A percentile compares a stretch with the other conserved stretches of the same genome.
Evolutionary conservation across 2,329 filamentous ascomycete genomes (phyloP).

Genomic region (Sclerotinia glacialis): DNA sequence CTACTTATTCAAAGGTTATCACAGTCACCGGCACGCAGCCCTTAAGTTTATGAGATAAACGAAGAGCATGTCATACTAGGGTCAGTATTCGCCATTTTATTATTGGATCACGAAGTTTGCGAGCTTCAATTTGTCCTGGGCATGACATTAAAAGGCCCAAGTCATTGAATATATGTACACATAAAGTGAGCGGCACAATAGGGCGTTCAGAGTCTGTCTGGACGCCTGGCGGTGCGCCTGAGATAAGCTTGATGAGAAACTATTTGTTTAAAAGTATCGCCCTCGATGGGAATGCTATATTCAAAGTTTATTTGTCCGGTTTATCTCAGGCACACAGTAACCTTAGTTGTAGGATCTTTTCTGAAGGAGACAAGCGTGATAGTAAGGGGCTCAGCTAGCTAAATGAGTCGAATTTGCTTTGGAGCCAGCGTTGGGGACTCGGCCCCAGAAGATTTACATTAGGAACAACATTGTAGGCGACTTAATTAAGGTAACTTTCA

Average conservation of each 20-base stretch:
- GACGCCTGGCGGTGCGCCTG: conserved; percentile 18
- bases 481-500: neutral
- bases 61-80: no score
- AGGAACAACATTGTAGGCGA: neutral
- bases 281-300: no score
- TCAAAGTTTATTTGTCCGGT: no score
- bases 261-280: no score
- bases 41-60: neutral
- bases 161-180: conserved; percentile 1
- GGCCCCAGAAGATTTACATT: conserved; percentile 47
- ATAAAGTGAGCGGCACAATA: conserved; percentile 23
- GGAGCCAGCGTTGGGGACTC: conserved; percentile 57
- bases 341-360: conserved; percentile 41
- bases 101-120: neutral
- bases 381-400: conserved; percentile 46
- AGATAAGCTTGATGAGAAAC: neutral
- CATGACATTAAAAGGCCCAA: conserved; percentile 44
- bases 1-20: neutral
- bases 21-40: neutral
- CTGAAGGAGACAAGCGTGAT: conserved; percentile 59
- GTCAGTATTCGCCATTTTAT: no score
- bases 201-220: conserved; percentile 23
- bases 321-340: neutral
- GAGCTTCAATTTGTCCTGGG: conserved; percentile 41
- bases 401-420: conserved; percentile 48